A percentile compares a stretch with the other conserved stretches of the same genome.
phyloP scores from a whole-genome alignment of 139 green algal genomes.

The Picochlorum sp. region DNA sequence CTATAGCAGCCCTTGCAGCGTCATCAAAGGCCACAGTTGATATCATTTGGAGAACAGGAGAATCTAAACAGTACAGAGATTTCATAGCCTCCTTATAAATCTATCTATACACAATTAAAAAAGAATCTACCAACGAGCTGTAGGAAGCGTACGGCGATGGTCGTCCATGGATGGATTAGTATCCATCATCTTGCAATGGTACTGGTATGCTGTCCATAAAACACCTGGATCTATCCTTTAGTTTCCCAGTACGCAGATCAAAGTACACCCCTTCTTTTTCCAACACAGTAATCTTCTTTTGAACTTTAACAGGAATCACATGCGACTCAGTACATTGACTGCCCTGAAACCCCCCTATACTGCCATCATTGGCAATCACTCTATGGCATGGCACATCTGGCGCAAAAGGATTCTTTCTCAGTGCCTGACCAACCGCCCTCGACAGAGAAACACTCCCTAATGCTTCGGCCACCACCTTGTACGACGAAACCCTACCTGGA shows the following conservation, averaged over 20 bases:
- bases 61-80: too few species aligned
- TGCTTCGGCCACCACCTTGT: conserved; percentile 49
- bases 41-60: conserved; percentile 6
- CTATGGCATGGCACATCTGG: conserved; percentile 69
- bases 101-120: too few species aligned
- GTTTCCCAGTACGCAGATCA: conserved; percentile 6
- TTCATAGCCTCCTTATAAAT: not conserved
- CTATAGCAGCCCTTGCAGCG: conserved; percentile 52
- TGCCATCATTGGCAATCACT: conserved; percentile 48
- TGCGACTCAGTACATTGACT: conserved; percentile 25
- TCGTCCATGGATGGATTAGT: too few species aligned
- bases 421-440: conserved; percentile 60
- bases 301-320: conserved; percentile 22
- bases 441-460: conserved; percentile 34
- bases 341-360: conserved; percentile 69
- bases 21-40: not conserved
- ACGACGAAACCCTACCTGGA: conserved; percentile 59
- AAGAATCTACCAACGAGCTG: too few species aligned
- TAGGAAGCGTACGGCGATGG: too few species aligned
- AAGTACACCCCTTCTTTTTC: conserved; percentile 50
- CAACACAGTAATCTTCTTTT: conserved; percentile 45
- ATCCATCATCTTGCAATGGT: too few species aligned
- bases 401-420: conserved; percentile 64
- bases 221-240: not conserved
- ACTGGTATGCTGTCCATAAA: too few species aligned